Conservation (phyloP, 768 basidiomycete species). For the Dioszegia aurantiaca region DNA sequence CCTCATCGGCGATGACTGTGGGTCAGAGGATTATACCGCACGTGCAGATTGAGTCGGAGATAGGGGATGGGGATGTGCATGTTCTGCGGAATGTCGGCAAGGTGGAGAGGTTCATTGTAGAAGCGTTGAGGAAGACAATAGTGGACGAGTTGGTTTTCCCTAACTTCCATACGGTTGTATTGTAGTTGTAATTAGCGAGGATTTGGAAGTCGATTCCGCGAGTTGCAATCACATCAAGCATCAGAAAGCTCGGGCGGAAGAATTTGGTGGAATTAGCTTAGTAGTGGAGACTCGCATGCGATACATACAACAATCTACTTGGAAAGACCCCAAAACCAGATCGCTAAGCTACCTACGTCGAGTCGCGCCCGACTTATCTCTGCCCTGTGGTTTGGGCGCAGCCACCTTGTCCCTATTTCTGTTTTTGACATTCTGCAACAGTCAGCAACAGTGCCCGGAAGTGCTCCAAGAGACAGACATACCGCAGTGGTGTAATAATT, state of each 20-base stretch:
- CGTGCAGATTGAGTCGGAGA: constrained; percentile 92
- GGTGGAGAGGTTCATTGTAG: constrained; percentile 91
- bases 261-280: too few relatives aligned
- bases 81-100: constrained; percentile 75
- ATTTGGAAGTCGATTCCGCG: too few relatives aligned
- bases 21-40: constrained; percentile 76
- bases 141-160: constrained; percentile 96
- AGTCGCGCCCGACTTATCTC: constrained; percentile 9
- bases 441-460: not conserved
- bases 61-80: constrained; percentile 88
- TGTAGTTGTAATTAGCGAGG: constrained; percentile 21
- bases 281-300: too few relatives aligned
- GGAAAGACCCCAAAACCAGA: not conserved
- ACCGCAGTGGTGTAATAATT: constrained; percentile 78
- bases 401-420: constrained; percentile 47
- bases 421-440: constrained; percentile 50
- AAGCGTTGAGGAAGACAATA: constrained; percentile 93
- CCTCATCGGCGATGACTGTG: constrained; percentile 25
- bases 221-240: too few relatives aligned
- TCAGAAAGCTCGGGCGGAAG: too few relatives aligned
- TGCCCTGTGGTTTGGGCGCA: constrained; percentile 30
- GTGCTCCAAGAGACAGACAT: constrained; percentile 15
- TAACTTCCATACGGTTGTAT: constrained; percentile 75
- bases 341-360: constrained; percentile 9
- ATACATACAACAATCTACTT: constrained; percentile 14